Base-by-base conservation (phyloP, 371 early-diverging fungal species). In the Lichtheimia hyalospora region DNA sequence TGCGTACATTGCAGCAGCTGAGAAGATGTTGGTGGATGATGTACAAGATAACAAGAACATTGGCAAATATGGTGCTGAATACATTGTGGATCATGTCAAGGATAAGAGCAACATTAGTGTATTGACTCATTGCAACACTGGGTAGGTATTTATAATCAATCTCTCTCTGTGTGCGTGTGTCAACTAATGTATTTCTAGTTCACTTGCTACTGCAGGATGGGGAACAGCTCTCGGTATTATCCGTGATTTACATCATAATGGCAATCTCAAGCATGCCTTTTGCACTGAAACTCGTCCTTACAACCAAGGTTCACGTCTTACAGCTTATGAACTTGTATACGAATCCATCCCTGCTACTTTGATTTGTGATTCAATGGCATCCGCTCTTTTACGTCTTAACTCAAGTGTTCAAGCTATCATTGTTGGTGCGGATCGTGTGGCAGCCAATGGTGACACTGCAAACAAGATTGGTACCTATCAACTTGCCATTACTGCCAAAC, bases 401-500 rank as follows among this genome's bases (percentile, higher is more conserved):
- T 75, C 81, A 0, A 49, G 66, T 49, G 80, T 84, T 5, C 77
- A 84, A 14, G 98, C 96, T 25, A 89, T 98, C 41, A 84, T 98
- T 27, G 97, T 98, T 2, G 98, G 98, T 48, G 98, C 98, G 1
- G 98, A 98, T 66, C 89, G 97, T 62, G 96, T 98, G 0, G 94
- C 97, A 13, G 89, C 90, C 28, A 98, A 96, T 62, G 98, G 98
- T 39, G 98, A 98, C 65, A 98, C 98, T 0, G 97, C 98, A 54
- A 98, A 98, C 80, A 98, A 98, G 78, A 96, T 98, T 53, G 98
- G 98, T 24, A 98, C 97, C 1, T 97, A 96, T 68, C 97, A 96
- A 69, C 76, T 97, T 57, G 96, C 98, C 42, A 91, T 96, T 57
- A 77, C 91, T 1, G 97, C 97, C 13, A 83, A 81, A 51, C 82